These are phyloP conservation scores for Ceratobasidium sp. DNA, from an alignment of 1,284 basidiomycete genomes.

Conservation along the genomic window DNA sequence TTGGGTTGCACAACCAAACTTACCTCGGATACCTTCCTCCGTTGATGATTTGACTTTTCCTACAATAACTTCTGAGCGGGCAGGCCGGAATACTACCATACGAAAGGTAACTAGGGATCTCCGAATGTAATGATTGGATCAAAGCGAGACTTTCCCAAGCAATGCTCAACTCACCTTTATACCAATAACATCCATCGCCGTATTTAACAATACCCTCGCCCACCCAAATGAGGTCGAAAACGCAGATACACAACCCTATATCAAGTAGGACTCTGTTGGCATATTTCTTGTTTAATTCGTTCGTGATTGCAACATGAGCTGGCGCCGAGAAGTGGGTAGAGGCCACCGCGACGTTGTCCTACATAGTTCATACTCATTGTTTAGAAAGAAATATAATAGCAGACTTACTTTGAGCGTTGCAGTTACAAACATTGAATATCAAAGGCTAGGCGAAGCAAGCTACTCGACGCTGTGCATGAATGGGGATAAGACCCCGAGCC, in stretches of 20 bases:
- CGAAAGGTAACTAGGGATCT: conserved; percentile 76
- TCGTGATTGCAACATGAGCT: conserved; percentile 71
- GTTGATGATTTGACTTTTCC: conserved; percentile 87
- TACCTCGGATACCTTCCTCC: conserved; percentile 80
- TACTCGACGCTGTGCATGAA: background rate
- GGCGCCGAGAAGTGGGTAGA: conserved; percentile 75
- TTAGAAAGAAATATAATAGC: background rate
- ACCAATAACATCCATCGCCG: conserved; percentile 93
- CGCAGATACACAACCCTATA: conserved; percentile 86
- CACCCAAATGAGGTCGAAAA: conserved; percentile 84
- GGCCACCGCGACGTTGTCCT: conserved; percentile 81
- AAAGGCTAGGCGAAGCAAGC: background rate
- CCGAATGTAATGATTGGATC: conserved; percentile 16
- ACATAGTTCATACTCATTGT: background rate
- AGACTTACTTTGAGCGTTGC: conserved; percentile 28
- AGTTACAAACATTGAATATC: conserved; percentile 19
- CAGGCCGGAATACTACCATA: conserved; percentile 89
- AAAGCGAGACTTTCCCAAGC: background rate
- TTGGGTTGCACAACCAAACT: conserved; percentile 48
- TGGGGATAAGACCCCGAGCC: background rate
- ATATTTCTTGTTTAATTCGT: conserved; percentile 90
- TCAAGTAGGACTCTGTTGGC: conserved; percentile 92
- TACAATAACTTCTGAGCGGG: conserved; percentile 85
- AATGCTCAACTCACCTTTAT: conserved; percentile 69
- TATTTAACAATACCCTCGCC: conserved; percentile 92